Base-by-base conservation (phyloP, 2,329 filamentous ascomycete genomes). In the Colletotrichum incanum region DNA sequence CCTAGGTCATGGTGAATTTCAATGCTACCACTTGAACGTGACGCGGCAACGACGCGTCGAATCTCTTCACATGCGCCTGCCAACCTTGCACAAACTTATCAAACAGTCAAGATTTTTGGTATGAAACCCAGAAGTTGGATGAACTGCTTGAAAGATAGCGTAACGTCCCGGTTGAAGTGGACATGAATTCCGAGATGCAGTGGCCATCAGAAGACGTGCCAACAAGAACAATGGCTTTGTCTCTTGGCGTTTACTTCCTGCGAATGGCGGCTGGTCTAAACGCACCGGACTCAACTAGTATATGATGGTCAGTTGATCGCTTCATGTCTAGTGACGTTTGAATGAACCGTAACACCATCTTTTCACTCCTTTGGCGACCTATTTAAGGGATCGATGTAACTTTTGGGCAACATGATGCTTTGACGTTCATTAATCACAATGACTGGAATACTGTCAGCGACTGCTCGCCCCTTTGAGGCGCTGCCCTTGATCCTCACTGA, bases 221-320 rank as follows among this genome's bases (percentile, higher is more conserved):
- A 50, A 67, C 34, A 20, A 56, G 28, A 23, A 64, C 58, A 68
- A 56, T 56, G 41, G 16, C 18, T 39, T 63, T 54, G 28, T 55
- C 43, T 18, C 18, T 45, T 52, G 54, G 56, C 52, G 14, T 28
- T n/a, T 28, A 45, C 16, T n/a, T 54, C 8, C 34, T 67, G 14
- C 14, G 11, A 39, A 43, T 67, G 45, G 49, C 50, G 54, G 14
- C 14, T 11, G 34, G 43, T 50, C 56, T 56, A 62, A 49, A 23
- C 4, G 55, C 16, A 16, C 41, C 64, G 64, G 64, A 62, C 41
- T 34, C n/a, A 12, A 37, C 28, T 71, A 71, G 68, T 60, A 71
- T 58, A 50, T 67, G 54, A 67, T 55, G 50, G 60, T 71, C 68
- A 71, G 64, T 71, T 71, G 68, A 71, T 62, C 64, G 16, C 31